A percentile compares a stretch with the other conserved stretches of the same genome.
Conservation (phyloP, 192 early-diverging fungal genomes). For the Umbelopsis sp. region DNA sequence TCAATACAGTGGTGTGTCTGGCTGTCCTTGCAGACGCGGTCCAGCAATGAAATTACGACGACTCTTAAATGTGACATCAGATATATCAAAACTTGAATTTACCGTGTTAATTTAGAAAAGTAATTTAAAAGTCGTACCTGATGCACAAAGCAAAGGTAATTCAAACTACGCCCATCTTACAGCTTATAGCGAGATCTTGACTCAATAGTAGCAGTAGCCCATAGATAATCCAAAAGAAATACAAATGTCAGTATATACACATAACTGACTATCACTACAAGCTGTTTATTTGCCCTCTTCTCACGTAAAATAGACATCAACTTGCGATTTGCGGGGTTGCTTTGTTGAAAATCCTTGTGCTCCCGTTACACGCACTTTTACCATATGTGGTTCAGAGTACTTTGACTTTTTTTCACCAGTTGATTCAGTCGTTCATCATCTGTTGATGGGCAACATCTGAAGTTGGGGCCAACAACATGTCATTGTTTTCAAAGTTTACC, state of each 20-base stretch:
- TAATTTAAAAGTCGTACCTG: not conserved
- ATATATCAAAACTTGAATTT: not conserved
- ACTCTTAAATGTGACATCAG: not conserved
- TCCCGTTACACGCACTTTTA: conserved; percentile 22
- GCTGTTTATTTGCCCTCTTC: too few species aligned
- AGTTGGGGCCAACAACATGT: conserved; percentile 26
- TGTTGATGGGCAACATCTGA: conserved; percentile 19
- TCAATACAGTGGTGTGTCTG: not conserved
- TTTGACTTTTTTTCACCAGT: conserved; percentile 3
- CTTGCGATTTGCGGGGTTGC: not conserved
- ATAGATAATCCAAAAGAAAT: too few species aligned
- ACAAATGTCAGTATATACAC: too few species aligned
- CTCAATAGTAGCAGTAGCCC: too few species aligned
- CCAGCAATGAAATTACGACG: conserved; percentile 11
- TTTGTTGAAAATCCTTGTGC: not conserved
- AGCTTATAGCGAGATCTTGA: too few species aligned
- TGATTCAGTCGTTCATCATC: conserved; percentile 19
- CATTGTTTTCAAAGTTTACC: conserved; percentile 37
- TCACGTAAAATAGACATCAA: not conserved
- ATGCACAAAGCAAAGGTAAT: not conserved
- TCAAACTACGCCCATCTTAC: too few species aligned
- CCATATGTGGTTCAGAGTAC: conserved; percentile 8
- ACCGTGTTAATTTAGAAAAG: not conserved
- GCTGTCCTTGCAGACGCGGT: conserved; percentile 6
- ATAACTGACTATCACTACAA: too few species aligned